Base-by-base conservation (phyloP, 1,139 yeast genomes). In the Geotrichum candidum region DNA sequence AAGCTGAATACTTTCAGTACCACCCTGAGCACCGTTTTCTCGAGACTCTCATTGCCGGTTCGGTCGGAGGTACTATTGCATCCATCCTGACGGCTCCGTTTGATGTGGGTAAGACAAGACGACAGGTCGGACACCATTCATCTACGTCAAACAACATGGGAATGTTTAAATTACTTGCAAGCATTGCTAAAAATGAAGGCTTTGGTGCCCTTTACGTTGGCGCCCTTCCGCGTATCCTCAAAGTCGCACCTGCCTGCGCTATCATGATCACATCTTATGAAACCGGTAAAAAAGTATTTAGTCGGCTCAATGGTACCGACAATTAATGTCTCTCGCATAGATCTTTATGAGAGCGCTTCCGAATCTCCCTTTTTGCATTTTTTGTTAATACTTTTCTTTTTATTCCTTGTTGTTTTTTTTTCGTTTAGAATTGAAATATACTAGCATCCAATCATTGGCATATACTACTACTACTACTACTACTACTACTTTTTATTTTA, bases 201-300 rank as follows among this genome's bases (percentile, higher is more conserved):
- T 57, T 83, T 18, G 71, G 80, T 4, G 95, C 97, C 0, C 77
- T 94, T 23, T 92, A 87, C 72, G 88, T 90, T 51, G 99, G 99
- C 0, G 77, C 91, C 53, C 80, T 84, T 1, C 98, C 98, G 0
- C 80, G 99, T 66, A 83, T 94, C 10, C 77, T 92, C 73, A 94
- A 94, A 71, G 88, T 94, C 52, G 97, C 97, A 0, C 99, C 99
- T 2, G 88, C 97, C 13, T 94, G 99, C 81, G 99, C 99, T 1
- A 94, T 94, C 50, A 95, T 94, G 99, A 92, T 94, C 59, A 90
- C 98, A 1, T 88, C 96, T 54, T 94, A 94, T 73, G 99, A 94
- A 73, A 79, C 92, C 59, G 90, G 96, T 41, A 95, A 95, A 74
- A 83, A 82, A 69, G 77, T 87, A 83, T 73, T 73, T 61, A 65